Conservation (phyloP, 176 grass and related monocot species). For the Zizania latifolia region DNA sequence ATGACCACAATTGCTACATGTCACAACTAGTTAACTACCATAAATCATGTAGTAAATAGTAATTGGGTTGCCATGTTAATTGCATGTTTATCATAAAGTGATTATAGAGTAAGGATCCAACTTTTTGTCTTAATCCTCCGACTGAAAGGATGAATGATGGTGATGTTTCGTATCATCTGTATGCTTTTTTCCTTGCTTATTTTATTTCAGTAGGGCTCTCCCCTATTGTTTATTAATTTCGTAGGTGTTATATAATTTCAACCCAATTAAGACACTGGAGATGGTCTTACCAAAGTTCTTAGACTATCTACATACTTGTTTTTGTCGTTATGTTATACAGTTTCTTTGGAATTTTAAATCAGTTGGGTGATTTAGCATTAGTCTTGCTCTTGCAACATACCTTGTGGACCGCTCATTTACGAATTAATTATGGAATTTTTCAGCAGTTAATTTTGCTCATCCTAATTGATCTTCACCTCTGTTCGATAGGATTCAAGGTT, state of each 20-base stretch:
- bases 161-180: no score
- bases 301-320: background rate
- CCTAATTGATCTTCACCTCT: slow-evolving; percentile 16
- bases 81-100: no score
- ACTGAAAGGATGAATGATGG: no score
- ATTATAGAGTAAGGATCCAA: no score
- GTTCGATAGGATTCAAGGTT: slow-evolving; percentile 78
- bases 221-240: slow-evolving; percentile 6
- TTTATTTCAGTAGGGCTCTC: background rate
- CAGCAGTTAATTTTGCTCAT: background rate
- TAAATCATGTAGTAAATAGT: no score
- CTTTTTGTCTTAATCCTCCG: no score
- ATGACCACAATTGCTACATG: no score
- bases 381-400: background rate
- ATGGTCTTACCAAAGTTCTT: background rate
- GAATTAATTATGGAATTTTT: background rate
- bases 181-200: no score
- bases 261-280: background rate
- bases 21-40: no score
- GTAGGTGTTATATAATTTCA: slow-evolving; percentile 1
- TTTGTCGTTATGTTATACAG: background rate
- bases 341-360: background rate
- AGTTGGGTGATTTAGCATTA: background rate
- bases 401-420: background rate
- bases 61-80: no score